Base-by-base conservation (phyloP, 2,329 filamentous ascomycete genomes). In the Waltergamsia citrina region DNA sequence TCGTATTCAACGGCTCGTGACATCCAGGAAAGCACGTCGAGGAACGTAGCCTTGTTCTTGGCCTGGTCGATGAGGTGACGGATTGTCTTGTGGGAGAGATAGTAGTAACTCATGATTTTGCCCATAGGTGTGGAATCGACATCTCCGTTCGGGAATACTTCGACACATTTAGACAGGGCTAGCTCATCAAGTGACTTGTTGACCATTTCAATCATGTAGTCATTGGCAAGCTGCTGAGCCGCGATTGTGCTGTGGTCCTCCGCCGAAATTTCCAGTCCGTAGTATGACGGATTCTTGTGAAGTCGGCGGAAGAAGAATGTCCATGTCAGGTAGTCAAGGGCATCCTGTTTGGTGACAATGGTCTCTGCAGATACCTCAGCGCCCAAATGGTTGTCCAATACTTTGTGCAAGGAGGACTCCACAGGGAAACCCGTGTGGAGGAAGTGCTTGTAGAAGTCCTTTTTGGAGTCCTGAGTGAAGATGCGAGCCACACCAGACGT, bases 61-160 rank as follows among this genome's bases (percentile, higher is more conserved):
- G 83, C 85, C 44, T 90, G 73, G 30, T 75, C 70, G 42, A 84
- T 76, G 6, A 98, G 73, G 48, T 86, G 80, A 2, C 92, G 84
- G 48, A 98, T 87, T 0, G 92, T 98, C 59, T 84, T 84, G 63
- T 98, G 92, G 1, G 88, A 93, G 31, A 92, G 78, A 53, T 98
- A 98, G 69, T 98, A 98, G 68, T 96, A 98, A 56, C 85, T 94
- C 86, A 96, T 95, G 51, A 98, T 96, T 64, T 94, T 95, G 48
- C 92, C 92, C 6, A 96, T 71, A 0, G 90, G 81, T 0, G 92
- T 96, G 1, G 90, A 68, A 46, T 94, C 84, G 19, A 98, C 79
- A 45, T 94, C 83, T 28, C 90, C 90, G 43, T 92, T 94, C 29
- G 81, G 79, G 48, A 85, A 82, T 4, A 93, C 70, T 14, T 80